These are phyloP conservation scores for Tuber aestivum DNA, from an alignment of 495 filamentous ascomycete genomes.

Conservation along the genomic window DNA sequence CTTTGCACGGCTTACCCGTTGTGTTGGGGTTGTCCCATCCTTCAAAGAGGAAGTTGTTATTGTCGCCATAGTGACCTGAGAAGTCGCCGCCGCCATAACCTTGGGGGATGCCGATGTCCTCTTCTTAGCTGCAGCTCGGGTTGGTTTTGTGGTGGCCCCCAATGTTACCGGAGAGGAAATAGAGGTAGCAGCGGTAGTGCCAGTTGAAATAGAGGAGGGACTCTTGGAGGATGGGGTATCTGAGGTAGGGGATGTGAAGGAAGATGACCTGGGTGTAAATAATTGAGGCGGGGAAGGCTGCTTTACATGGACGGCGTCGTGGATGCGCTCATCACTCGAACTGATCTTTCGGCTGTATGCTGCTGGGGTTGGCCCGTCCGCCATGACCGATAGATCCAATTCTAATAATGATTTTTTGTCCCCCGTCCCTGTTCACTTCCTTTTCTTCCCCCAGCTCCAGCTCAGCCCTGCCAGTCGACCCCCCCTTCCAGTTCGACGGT, in stretches of 20 bases:
- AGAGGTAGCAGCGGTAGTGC: slow-evolving; percentile 33
- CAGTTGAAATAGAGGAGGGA: slow-evolving; percentile 36
- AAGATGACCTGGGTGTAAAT: slow-evolving; percentile 36
- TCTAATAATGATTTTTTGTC: slow-evolving; percentile 21
- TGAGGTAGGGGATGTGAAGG: slow-evolving; percentile 30
- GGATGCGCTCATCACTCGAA: slow-evolving; percentile 28
- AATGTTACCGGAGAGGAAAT: slow-evolving; percentile 38
- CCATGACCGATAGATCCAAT: slow-evolving; percentile 36
- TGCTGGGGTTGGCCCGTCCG: slow-evolving; percentile 34
- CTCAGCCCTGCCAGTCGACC: slow-evolving; percentile 29
- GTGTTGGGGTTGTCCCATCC: slow-evolving; percentile 41
- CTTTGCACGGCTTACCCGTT: slow-evolving; percentile 42
- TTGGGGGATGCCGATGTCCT: slow-evolving; percentile 29
- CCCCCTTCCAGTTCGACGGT: slow-evolving; percentile 23
- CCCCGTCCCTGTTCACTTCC: slow-evolving; percentile 20
- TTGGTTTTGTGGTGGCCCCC: slow-evolving; percentile 39
- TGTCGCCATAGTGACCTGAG: slow-evolving; percentile 30
- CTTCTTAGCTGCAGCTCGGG: slow-evolving; percentile 36
- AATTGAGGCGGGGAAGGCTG: slow-evolving; percentile 38
- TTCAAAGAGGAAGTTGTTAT: slow-evolving; percentile 33
- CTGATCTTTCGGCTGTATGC: slow-evolving; percentile 32
- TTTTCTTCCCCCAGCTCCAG: slow-evolving; percentile 24
- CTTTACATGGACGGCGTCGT: slow-evolving; percentile 38
- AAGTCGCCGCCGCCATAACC: slow-evolving; percentile 22
- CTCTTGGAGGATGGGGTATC: slow-evolving; percentile 36